These are phyloP conservation scores for Schwanniomyces etchellsii DNA, from an alignment of 1,139 yeast species.

Conservation along the genomic window DNA sequence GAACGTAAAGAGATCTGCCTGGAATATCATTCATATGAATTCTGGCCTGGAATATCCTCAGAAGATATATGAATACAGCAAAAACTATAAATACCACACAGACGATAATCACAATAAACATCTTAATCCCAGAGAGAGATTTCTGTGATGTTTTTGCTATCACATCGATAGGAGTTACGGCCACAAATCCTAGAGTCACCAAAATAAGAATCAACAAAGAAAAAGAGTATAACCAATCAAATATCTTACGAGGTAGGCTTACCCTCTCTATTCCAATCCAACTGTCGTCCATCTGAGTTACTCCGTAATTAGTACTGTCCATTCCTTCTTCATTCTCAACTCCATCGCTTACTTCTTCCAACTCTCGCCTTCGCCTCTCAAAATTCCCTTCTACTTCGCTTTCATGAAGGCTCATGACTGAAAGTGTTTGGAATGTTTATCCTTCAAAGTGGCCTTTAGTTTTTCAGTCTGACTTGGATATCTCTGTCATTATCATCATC, in stretches of 20 bases:
- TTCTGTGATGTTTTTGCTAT: slow-evolving; percentile 58
- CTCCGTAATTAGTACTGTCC: not conserved
- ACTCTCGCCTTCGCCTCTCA: not conserved
- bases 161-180: slow-evolving; percentile 73
- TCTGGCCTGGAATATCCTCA: slow-evolving; percentile 54
- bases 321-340: not conserved
- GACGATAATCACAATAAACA: slow-evolving; percentile 70
- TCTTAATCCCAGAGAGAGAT: slow-evolving; percentile 55
- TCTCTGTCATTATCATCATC: no score
- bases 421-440: no score
- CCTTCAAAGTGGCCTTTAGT: no score
- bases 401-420: no score
- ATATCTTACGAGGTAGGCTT: slow-evolving; percentile 30
- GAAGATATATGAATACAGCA: slow-evolving; percentile 41
- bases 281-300: not conserved
- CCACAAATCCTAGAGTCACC: slow-evolving; percentile 49
- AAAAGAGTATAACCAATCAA: slow-evolving; percentile 50
- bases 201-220: slow-evolving; percentile 48
- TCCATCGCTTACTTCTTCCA: slow-evolving; percentile 1
- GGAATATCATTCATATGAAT: slow-evolving; percentile 72
- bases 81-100: slow-evolving; percentile 55
- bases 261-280: slow-evolving; percentile 5
- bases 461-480: no score
- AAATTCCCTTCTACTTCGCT: no score
- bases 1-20: slow-evolving; percentile 54